phyloP scores from a whole-genome alignment of 139 green algal genomes.

The Chlamydomonas sp. region DNA sequence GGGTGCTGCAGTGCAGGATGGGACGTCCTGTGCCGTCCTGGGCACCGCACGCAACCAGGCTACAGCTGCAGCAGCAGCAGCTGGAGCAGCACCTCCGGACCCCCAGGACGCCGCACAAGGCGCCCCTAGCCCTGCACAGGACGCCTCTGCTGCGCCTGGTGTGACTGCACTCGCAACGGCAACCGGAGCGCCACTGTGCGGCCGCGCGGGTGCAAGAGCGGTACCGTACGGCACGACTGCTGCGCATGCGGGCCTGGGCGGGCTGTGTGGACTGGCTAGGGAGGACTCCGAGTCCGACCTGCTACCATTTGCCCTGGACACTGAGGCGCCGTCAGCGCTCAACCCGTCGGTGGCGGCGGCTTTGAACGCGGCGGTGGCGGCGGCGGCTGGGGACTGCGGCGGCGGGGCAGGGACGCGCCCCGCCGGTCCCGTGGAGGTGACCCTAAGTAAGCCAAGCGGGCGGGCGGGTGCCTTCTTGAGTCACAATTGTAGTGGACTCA shows the following conservation, averaged over 20 bases:
- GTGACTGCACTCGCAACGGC: too few relatives aligned
- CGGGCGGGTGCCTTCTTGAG: too few relatives aligned
- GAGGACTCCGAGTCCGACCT: conserved; percentile 30
- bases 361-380: background rate
- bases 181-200: too few relatives aligned
- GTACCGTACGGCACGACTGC: too few relatives aligned
- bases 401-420: background rate
- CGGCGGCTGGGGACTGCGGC: background rate
- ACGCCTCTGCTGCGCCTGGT: background rate
- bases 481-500: too few relatives aligned
- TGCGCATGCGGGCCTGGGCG: background rate
- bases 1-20: too few relatives aligned
- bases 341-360: background rate
- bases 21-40: too few relatives aligned
- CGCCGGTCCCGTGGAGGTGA: too few relatives aligned
- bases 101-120: background rate
- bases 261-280: background rate
- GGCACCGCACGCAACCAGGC: too few relatives aligned
- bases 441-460: too few relatives aligned
- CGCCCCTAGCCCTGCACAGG: background rate
- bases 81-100: background rate
- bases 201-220: too few relatives aligned
- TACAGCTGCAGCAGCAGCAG: background rate
- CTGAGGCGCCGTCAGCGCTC: conserved; percentile 11
- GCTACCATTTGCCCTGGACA: conserved; percentile 33